Base-by-base conservation (phyloP, 768 basidiomycete genomes). In the Rhizopogon vesiculosus region DNA sequence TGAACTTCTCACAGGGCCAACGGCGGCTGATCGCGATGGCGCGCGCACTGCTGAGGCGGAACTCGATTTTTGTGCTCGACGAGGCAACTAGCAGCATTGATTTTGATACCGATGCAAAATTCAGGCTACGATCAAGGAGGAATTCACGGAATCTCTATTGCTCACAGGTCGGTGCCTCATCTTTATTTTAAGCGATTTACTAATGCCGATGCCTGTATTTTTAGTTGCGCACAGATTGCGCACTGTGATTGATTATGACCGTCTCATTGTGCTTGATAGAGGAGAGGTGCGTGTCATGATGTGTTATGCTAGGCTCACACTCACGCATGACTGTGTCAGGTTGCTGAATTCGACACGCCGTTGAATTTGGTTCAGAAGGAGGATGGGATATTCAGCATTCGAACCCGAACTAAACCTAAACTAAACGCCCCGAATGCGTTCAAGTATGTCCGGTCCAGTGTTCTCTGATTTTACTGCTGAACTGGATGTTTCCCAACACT, bases 1-100 rank as follows among this genome's bases (percentile, higher is more conserved):
- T 84, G 31, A 96, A 97, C 73, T 95, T 97, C 69, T 94, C 91
- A 1, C 91, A 93, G 57, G 94, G 95, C 9, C 93, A 98, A 66
- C 70, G 92, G 9, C 94, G 97, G 63, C 73, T 93, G 15, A 88
- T 93, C 52, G 87, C 90, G 1, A 87, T 93, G 87, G 91, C 91
- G 0, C 80, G 91, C 5, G 89, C 91, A 0, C 73, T 93, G 19
- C 74, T 92, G 31, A 75, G 89, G 16, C 78, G 82, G 7, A 89
- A 84, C 63, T 72, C 84, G 12, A 82, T 93, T 59, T 85, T 93
- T 50, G 80, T 93, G 15, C 73, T 92, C 40, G 91, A 92, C n/a
- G n/a, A n/a, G n/a, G n/a, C n/a, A n/a, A n/a, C 90, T 7, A 90
- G 87, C 56, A 90, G 88, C 62, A 91, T 93, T 55, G 89, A 92